Conservation (phyloP, 306 rosid species). For the Castanopsis chinensis region DNA sequence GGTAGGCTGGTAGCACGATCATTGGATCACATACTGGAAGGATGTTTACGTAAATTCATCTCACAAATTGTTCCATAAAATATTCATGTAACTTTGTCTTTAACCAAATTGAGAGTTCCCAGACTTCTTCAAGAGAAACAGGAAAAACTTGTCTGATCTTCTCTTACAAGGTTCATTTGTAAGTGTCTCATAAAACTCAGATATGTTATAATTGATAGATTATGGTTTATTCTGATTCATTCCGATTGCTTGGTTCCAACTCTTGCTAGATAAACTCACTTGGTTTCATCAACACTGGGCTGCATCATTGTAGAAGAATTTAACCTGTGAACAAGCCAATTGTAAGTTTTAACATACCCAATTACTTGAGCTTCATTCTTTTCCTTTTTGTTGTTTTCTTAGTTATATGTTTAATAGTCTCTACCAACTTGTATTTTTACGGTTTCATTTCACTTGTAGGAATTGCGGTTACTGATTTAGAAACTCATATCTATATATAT, state of each 20-base stretch:
- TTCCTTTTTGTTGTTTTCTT: neutral
- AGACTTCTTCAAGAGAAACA: neutral
- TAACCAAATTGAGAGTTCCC: neutral
- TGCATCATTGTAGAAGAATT: neutral
- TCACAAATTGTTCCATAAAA: no score
- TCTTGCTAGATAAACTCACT: neutral
- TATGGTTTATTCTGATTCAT: neutral
- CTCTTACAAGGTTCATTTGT: neutral
- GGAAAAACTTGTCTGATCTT: neutral
- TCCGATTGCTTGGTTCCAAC: neutral
- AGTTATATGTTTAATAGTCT: neutral
- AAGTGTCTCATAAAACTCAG: neutral
- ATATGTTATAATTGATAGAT: neutral
- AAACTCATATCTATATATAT: neutral
- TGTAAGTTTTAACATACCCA: neutral
- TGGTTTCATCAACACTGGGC: neutral
- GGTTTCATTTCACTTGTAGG: neutral
- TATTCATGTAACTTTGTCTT: neutral
- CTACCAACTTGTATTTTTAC: neutral
- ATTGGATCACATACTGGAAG: neutral
- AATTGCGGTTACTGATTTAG: neutral
- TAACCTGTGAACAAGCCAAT: neutral
- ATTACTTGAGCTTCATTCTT: neutral
- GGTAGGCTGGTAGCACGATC: neutral
- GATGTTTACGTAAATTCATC: neutral